Base-by-base conservation (phyloP, 116 monocot species). In the Papilionanthe hybrid region DNA sequence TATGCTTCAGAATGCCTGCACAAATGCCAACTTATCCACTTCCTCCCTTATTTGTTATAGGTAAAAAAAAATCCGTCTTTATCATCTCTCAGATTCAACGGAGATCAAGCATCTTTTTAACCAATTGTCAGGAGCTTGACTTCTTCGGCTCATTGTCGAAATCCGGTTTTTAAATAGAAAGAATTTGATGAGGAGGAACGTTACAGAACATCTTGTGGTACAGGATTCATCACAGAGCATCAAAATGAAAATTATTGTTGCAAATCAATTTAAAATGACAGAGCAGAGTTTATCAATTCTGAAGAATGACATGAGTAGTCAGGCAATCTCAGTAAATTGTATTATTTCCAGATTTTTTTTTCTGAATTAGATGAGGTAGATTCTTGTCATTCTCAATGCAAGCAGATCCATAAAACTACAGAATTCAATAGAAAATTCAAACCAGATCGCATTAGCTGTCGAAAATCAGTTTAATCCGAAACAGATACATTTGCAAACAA, bases 311-410 rank as follows among this genome's bases (percentile, higher is more conserved):
- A 78, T 72, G 7, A 85, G 55, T 71, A 4, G 80, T 8, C 76
- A 76, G 23, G 49, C 81, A 42, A 28, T 81, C 42, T 87, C 90
- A 17, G 76, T 90, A 29, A 85, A 85, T 18, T 78, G 85, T 55
- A 85, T 90, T 27, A 85, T 90, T 42, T 81, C 85, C 4, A 90
- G 63, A 66, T n/a, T n/a, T 90, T 87, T 48, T 90, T 90, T 50
- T 53, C 80, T 65, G 82, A 87, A 23, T 49, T 60, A 66, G 90
- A 85, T 60, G 85, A 87, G 55, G 77, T 81, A 11, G 49, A n/a
- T n/a, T n/a, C n/a, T n/a, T n/a, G n/a, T n/a, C n/a, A n/a, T n/a
- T n/a, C n/a, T n/a, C n/a, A n/a, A n/a, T n/a, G n/a, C n/a, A 77
- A 81, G 81, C 23, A 74, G 17, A 65, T 42, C 13, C 76, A 28